A percentile compares a stretch with the other conserved stretches of the same genome.
Evolutionary conservation across 2,329 filamentous ascomycete species (phyloP).

Genomic region (Fusarium musae): DNA sequence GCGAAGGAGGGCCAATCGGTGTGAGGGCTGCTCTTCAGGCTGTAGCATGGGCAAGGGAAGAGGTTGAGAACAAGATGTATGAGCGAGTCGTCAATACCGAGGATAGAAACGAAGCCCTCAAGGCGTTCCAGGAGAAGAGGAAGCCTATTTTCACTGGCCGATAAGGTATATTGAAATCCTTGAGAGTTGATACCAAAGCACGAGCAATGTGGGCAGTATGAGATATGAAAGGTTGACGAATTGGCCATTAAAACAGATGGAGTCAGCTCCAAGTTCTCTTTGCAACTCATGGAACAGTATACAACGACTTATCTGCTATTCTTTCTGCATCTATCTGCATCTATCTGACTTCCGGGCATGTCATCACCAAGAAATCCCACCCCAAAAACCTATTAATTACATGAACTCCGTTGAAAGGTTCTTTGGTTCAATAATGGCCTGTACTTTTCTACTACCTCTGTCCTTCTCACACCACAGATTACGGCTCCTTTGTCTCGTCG

Average conservation of each 20-base stretch:
- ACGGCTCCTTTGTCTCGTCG: not conserved
- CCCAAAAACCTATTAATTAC: constrained; percentile 16
- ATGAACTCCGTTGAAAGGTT: not conserved
- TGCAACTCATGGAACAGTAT: not conserved
- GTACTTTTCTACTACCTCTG: not conserved
- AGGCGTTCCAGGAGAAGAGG: constrained; percentile 78
- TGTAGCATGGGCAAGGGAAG: constrained; percentile 76
- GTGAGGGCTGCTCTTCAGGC: constrained; percentile 83
- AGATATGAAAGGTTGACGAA: not conserved
- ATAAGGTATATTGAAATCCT: constrained; percentile 43
- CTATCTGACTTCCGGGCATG: constrained; percentile 20
- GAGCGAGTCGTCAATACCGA: constrained; percentile 83
- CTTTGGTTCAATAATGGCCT: not conserved
- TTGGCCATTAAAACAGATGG: not conserved
- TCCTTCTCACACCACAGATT: not conserved
- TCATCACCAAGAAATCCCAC: constrained; percentile 2
- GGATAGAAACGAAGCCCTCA: constrained; percentile 88
- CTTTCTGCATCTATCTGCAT: constrained; percentile 12
- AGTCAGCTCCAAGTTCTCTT: not conserved
- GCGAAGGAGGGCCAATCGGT: constrained; percentile 87
- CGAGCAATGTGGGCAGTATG: not conserved
- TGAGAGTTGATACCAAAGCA: not conserved
- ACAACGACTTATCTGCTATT: constrained; percentile 3
- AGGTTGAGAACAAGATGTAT: constrained; percentile 89
- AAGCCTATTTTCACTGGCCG: constrained; percentile 68